Evolutionary conservation across 1,284 basidiomycete genomes (phyloP), one percentile per base, ranked within the genome.

Genomic region (Tilletia walkeri): DNA sequence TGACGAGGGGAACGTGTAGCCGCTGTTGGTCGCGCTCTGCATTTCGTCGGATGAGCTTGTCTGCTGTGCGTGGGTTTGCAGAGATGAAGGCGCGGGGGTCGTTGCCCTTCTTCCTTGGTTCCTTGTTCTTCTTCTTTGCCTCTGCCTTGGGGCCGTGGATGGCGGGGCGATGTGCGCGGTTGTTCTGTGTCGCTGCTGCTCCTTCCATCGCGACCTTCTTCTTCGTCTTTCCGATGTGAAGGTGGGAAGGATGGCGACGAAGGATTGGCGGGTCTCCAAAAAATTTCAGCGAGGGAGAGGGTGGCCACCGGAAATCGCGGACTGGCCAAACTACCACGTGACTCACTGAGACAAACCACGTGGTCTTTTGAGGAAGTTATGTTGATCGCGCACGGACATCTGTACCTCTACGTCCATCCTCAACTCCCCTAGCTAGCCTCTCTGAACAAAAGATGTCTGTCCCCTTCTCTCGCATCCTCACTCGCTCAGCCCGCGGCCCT

Each of bases 1-100:
- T 91, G 66, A 98, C 92, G 45, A 97, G 88, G 4, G 96, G 96
- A 1, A 99, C 96, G 85, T 99, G 96, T 1, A 98, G 88, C 49
- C 94, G 88, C 12, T 93, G 93, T 85, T 99, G 95, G 82, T 97
- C 93, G 71, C 90, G 89, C 82, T 99, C 96, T 41, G 90, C 94
- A 71, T 93, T 95, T 65, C 95, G 88, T 18, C 95, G 88, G 14
- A 93, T 94, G 82, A 95, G 92, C 66, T 90, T 88, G 80, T 97
- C 93, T 54, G 81, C 80, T 4, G 79, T 76, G 56, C 72, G 72
- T 36, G 76, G 73, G 69, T 74, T 73, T 45, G 76, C 70, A 16
- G 93, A 92, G 30, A 94, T 95, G 85, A 99, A 99, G 2, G 96
- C 88, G 86, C 87, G 70, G 72, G 65, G 59, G 73, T 67, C 66